These are phyloP conservation scores for Boletellus sp. DNA, from an alignment of 768 basidiomycete genomes.

Conservation along the genomic window DNA sequence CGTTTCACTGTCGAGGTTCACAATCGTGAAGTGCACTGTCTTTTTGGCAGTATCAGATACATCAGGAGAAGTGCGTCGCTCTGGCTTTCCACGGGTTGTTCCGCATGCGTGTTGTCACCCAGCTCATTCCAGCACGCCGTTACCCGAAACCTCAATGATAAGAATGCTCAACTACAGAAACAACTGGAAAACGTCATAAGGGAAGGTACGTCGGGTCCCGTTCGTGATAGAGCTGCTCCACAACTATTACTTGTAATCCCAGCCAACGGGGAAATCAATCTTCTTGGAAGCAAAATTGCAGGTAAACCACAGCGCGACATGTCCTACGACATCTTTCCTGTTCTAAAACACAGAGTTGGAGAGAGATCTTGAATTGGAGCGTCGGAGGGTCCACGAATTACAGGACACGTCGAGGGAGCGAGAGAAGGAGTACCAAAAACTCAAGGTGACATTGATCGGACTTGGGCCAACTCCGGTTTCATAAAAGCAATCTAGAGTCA, in stretches of 20 bases:
- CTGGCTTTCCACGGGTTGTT: not conserved
- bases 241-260: not conserved
- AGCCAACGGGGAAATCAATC: constrained; percentile 76
- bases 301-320: constrained; percentile 36
- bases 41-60: constrained; percentile 89
- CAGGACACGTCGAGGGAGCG: constrained; percentile 72
- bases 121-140: constrained; percentile 79
- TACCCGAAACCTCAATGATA: constrained; percentile 75
- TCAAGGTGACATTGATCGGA: constrained; percentile 50
- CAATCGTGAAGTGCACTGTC: constrained; percentile 59
- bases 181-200: constrained; percentile 81
- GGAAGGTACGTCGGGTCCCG: constrained; percentile 53
- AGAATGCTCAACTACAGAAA: constrained; percentile 77
- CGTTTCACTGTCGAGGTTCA: constrained; percentile 3
- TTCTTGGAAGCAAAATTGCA: constrained; percentile 65
- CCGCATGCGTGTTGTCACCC: constrained; percentile 3
- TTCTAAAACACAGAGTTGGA: constrained; percentile 54
- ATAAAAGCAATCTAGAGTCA: constrained; percentile 46
- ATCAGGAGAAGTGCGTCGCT: constrained; percentile 68
- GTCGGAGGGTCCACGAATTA: constrained; percentile 66
- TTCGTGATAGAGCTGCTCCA: not conserved
- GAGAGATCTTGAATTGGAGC: constrained; percentile 76
- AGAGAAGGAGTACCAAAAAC: constrained; percentile 84
- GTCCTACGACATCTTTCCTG: constrained; percentile 1
- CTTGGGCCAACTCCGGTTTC: not conserved